phyloP scores from a whole-genome alignment of 2,329 filamentous ascomycete genomes.

The Cladosporium sp. region DNA sequence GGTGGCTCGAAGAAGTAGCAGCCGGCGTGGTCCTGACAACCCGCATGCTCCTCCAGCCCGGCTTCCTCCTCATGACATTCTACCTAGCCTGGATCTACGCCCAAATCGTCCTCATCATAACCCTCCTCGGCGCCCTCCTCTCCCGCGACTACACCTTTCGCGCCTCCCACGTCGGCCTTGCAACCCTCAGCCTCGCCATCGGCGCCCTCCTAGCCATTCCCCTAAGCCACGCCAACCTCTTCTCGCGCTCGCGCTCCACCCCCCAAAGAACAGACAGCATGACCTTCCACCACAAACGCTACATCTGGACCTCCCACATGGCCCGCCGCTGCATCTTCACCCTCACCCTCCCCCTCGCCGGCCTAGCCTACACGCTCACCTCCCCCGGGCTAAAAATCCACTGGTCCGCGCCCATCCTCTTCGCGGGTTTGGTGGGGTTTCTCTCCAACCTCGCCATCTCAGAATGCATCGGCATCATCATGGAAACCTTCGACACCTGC shows the following conservation, averaged over 20 bases:
- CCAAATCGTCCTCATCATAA: slow-evolving; percentile 67
- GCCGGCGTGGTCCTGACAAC: slow-evolving; percentile 62
- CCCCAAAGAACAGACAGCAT: slow-evolving; percentile 60
- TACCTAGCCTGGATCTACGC: slow-evolving; percentile 76
- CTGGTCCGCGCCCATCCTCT: slow-evolving; percentile 52
- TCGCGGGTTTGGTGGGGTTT: slow-evolving; percentile 64
- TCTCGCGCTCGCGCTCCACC: slow-evolving; percentile 59
- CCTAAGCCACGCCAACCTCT: slow-evolving; percentile 65
- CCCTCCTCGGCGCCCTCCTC: slow-evolving; percentile 64
- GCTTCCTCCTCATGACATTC: slow-evolving; percentile 66
- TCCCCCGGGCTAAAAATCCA: slow-evolving; percentile 50
- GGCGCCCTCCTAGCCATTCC: slow-evolving; percentile 67
- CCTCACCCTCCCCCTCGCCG: slow-evolving; percentile 60
- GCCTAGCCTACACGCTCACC: slow-evolving; percentile 62
- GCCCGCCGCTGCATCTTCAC: slow-evolving; percentile 64
- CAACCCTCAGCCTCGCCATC: slow-evolving; percentile 61
- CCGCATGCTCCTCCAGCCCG: slow-evolving; percentile 69
- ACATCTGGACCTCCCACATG: slow-evolving; percentile 69
- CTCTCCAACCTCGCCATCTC: slow-evolving; percentile 68
- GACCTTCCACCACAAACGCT: slow-evolving; percentile 58
- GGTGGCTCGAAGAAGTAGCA: slow-evolving; percentile 73
- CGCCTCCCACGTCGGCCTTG: slow-evolving; percentile 62
- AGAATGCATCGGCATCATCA: slow-evolving; percentile 71
- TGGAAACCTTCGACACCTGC: slow-evolving; percentile 78
- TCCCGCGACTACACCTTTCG: slow-evolving; percentile 62